phyloP scores from a whole-genome alignment of 495 filamentous ascomycete species.

The Chlorociboria aeruginascens region DNA sequence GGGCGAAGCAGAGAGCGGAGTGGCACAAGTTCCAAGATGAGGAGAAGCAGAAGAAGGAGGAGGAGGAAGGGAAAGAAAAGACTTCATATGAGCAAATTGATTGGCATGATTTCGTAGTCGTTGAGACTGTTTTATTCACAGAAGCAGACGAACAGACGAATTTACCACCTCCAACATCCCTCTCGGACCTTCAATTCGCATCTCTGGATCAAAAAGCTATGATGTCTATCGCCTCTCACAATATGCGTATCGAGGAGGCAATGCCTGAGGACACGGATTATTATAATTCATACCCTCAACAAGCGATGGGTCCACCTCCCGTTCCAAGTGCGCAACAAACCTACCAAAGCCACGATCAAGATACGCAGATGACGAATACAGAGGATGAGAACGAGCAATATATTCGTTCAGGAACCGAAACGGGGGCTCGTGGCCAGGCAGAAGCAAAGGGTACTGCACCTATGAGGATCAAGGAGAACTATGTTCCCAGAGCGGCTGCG shows the following conservation, averaged over 20 bases:
- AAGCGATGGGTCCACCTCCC: slow-evolving; percentile 23
- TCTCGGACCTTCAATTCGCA: slow-evolving; percentile 83
- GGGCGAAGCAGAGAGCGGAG: slow-evolving; percentile 73
- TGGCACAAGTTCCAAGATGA: slow-evolving; percentile 76
- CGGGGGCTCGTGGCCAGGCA: slow-evolving; percentile 59
- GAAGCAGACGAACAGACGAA: slow-evolving; percentile 79
- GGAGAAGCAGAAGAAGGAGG: slow-evolving; percentile 81
- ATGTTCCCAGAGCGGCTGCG: slow-evolving; percentile 74
- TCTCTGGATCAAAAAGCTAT: slow-evolving; percentile 89
- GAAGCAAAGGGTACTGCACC: slow-evolving; percentile 60
- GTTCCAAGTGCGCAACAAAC: slow-evolving; percentile 14
- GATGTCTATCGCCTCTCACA: slow-evolving; percentile 61
- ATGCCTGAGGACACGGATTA: slow-evolving; percentile 72
- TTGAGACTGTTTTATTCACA: slow-evolving; percentile 90
- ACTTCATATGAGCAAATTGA: slow-evolving; percentile 85
- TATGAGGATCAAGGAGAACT: slow-evolving; percentile 89
- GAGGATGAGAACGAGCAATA: slow-evolving; percentile 52
- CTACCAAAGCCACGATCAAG: slow-evolving; percentile 17
- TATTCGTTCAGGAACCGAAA: slow-evolving; percentile 56
- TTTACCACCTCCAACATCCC: slow-evolving; percentile 77
- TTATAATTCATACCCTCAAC: slow-evolving; percentile 41
- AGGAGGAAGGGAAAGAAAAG: slow-evolving; percentile 74
- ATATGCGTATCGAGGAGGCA: slow-evolving; percentile 86
- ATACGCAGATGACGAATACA: slow-evolving; percentile 19
- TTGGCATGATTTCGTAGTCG: slow-evolving; percentile 95